Evolutionary conservation across 176 grass and related monocot genomes (phyloP), one percentile per base, ranked within the genome.

Genomic region (Microstegium vimineum): DNA sequence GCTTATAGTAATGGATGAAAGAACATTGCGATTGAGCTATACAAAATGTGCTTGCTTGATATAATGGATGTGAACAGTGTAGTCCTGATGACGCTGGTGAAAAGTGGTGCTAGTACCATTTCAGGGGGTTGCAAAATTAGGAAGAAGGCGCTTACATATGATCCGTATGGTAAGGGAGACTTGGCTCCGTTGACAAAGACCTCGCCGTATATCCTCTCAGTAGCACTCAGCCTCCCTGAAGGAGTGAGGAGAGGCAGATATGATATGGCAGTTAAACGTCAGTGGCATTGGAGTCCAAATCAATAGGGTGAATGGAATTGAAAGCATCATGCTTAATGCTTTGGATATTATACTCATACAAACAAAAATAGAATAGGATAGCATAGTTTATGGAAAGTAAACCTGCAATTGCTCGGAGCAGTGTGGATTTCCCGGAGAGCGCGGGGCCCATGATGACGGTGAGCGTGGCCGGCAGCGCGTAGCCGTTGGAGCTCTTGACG

Each of bases 401-500:
- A 97, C 94, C 95, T 64, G 95, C 88, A 62, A 98, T 93, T 59
- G 92, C 90, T 47, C 88, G 85, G 65, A 94, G 95, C 47, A 98
- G 84, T 2, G 88, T 98, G 85, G 95, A 93, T 83, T 98, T 98
- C 68, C 95, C 92, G 40, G 95, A 98, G 83, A 84, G 88, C 30
- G 88, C 90, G 22, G 92, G 95, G 0, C 95, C 95, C 95, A 94
- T 98, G 60, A 98, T 93, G 84, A 94, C 95, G 43, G 92, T 94
- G 83, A 98, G 92, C 1, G 95, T 98, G 10, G 81, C 95, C 14
- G 95, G 90, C 43, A 98, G 81, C 5, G 92, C 95, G 82, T 98
- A 98, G 5, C 95, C 95, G 60, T 74, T 93, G 66, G 95, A 98
- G 75, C 89, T 93, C 89, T 88, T 98, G 68, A 98, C 75, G 70